Conservation (phyloP, 345 rosid species). For the Hypericum androsaemum region DNA sequence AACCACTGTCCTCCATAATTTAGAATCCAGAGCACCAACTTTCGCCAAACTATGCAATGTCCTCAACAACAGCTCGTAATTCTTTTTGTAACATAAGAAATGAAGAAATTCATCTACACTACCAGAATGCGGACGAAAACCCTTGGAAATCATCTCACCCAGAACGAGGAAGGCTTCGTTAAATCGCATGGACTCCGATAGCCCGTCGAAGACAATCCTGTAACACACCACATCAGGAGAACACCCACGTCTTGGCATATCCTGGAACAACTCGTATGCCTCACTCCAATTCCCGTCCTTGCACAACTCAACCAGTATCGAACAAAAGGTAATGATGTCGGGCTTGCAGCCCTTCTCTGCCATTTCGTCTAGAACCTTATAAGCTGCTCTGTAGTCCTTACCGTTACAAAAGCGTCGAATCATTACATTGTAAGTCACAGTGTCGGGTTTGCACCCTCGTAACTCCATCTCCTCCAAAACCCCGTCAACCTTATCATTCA, state of each 20-base stretch:
- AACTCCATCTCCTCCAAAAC: constrained; percentile 53
- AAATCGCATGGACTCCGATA: constrained; percentile 33
- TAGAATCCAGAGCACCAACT: constrained; percentile 27
- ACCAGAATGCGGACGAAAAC: constrained; percentile 40
- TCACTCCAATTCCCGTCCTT: constrained; percentile 45
- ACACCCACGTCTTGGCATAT: constrained; percentile 70
- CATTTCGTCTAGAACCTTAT: constrained; percentile 47
- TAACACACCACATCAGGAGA: constrained; percentile 61
- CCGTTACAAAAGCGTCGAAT: constrained; percentile 43
- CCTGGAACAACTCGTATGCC: constrained; percentile 62
- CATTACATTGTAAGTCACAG: constrained; percentile 54
- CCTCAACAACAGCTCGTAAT: constrained; percentile 25
- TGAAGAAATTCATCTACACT: constrained; percentile 30
- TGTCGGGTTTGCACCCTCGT: constrained; percentile 44
- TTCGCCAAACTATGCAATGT: constrained; percentile 34
- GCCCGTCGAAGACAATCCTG: constrained; percentile 66
- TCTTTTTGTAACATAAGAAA: constrained; percentile 30
- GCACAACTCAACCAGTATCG: constrained; percentile 47
- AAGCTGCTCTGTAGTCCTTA: constrained; percentile 48
- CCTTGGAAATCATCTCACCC: constrained; percentile 84
- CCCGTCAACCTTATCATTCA: constrained; percentile 35
- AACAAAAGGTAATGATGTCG: constrained; percentile 54
- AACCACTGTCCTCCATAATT: constrained; percentile 35
- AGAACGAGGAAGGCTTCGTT: constrained; percentile 50
- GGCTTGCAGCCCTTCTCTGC: constrained; percentile 43